Percentiles rank a stretch among this genome's conserved stretches.
Evolutionary conservation across 2,329 filamentous ascomycete species (phyloP).

Genomic region (Nigrospora sphaerica): DNA sequence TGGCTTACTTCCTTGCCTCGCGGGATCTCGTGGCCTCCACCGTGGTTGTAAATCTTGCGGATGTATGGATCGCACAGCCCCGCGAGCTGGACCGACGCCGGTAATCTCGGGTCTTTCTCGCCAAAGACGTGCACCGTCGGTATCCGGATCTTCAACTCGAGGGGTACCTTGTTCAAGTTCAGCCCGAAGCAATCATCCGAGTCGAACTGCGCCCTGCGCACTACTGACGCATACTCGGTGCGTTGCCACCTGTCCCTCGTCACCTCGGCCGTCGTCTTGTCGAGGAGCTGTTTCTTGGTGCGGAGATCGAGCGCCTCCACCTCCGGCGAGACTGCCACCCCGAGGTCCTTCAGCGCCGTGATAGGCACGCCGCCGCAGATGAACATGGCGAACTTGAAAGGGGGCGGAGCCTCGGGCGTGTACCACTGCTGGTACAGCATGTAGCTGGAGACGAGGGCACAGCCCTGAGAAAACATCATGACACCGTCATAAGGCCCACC

Average conservation of each 20-base stretch:
- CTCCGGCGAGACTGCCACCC: conserved; percentile 20
- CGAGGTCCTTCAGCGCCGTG: conserved; percentile 24
- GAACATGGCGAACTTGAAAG: conserved; percentile 32
- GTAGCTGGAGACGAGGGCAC: conserved; percentile 29
- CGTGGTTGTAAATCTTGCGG: conserved; percentile 14
- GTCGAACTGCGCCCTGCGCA: conserved; percentile 16
- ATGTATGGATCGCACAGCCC: conserved; percentile 22
- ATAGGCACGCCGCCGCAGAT: conserved; percentile 31
- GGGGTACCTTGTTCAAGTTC: conserved; percentile 18
- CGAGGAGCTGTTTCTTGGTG: conserved; percentile 7
- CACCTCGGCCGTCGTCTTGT: conserved; percentile 5
- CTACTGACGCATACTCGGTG: conserved; percentile 8
- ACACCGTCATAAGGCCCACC: conserved; percentile 20
- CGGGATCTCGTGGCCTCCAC: conserved; percentile 11
- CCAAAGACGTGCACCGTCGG: conserved; percentile 19
- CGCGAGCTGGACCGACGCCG: conserved; percentile 16
- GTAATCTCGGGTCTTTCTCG: conserved; percentile 14
- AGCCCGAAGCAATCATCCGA: conserved; percentile 23
- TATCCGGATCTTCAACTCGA: conserved; percentile 20
- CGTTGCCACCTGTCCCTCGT: conserved; percentile 8
- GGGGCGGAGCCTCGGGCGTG: conserved; percentile 16
- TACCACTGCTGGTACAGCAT: conserved; percentile 29
- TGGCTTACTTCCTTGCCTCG: conserved; percentile 7
- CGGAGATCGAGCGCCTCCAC: conserved; percentile 20
- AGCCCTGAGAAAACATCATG: conserved; percentile 21